Evolutionary conservation across 1,284 basidiomycete species (phyloP), one percentile per base, ranked within the genome.

Genomic region (Thecaphora thlaspeos): DNA sequence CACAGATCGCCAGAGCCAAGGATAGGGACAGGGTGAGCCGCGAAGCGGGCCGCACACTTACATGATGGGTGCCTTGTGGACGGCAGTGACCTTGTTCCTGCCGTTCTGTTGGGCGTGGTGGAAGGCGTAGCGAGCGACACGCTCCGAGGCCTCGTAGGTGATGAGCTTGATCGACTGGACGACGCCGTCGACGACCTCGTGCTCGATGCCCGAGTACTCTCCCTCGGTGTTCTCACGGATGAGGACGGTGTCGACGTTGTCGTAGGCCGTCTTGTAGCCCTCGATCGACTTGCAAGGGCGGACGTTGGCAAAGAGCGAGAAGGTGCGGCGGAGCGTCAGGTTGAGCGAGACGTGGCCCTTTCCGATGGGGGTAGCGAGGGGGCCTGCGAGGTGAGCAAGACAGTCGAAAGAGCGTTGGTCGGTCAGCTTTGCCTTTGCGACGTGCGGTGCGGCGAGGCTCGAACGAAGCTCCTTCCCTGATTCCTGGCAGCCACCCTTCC

Each of bases 61-160:
- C 91, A 99, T 98, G 82, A 99, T 97, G 79, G 95, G 96, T 38
- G 95, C 95, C 83, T 99, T 99, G 84, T 99, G 95, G 38, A 99
- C 95, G 41, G 95, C 95, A 30, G 94, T 98, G 61, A 99, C 95
- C 72, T 90, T 87, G 80, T 88, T 88, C 65, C 95, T 84, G 69
- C 89, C 89, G 75, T 86, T 87, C 59, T 88, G 84, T 76, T 88
- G 85, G 32, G 95, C 95, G 77, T 97, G 96, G 81, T 97, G 86
- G 86, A 99, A 99, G 15, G 95, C 95, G 80, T 98, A 99, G 54
- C 92, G 88, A 43, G 95, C 94, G 51, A 99, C 94, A 56, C 95
- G 91, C 81, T 97, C 93, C 15, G 94, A 97, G 22, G 95, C 95
- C 65, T 97, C 90, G 87, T 93, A 94, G 37, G 95, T 99, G 79